Base-by-base conservation (phyloP, 345 rosid genomes). In the Bruguiera sexangula region DNA sequence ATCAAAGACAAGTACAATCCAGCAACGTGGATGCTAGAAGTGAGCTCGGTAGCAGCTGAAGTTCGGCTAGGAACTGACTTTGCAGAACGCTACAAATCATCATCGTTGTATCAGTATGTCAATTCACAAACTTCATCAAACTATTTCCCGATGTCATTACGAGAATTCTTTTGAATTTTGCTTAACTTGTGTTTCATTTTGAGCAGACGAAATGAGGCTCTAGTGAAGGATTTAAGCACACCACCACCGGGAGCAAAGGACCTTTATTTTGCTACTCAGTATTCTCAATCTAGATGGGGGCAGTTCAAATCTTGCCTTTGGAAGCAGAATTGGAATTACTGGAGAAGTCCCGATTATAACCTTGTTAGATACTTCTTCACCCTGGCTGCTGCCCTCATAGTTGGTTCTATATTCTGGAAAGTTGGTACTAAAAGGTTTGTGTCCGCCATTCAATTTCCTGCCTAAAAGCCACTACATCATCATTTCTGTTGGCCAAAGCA, bases 1-100 rank as follows among this genome's bases (percentile, higher is more conserved):
- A 92, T 89, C 24, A 88, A 83, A 65, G 93, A 86, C 0, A 88
- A 84, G 75, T 84, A 86, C 74, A 92, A 89, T 73, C 97, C 93
- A 0, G 97, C 97, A 0, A 89, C 96, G 52, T 89, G 96, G 96
- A 89, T 89, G 96, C 82, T 89, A 32, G 96, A 89, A 89, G 97
- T 88, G 73, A 92, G 90, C 79, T 88, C 96, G n/a, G 48, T 79
- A 8, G 89, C 97, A 30, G 86, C 85, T 26, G 97, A 92, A 79
- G 73, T 81, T 1, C 78, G 84, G 37, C 89, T 92, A 20, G 81
- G 81, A 67, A 82, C 85, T 29, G 96, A 92, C 79, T 92, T 92
- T 67, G 90, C 93, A n/a, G 89, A 89, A 43, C 55, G 81, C 69
- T 85, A 89, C 84, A 82, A 71, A 61, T 74, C 82, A 39, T 84